Evolutionary conservation across 768 basidiomycete species (phyloP), one percentile per base, ranked within the genome.

Genomic region (Rhodosporidiobolus odoratus): DNA sequence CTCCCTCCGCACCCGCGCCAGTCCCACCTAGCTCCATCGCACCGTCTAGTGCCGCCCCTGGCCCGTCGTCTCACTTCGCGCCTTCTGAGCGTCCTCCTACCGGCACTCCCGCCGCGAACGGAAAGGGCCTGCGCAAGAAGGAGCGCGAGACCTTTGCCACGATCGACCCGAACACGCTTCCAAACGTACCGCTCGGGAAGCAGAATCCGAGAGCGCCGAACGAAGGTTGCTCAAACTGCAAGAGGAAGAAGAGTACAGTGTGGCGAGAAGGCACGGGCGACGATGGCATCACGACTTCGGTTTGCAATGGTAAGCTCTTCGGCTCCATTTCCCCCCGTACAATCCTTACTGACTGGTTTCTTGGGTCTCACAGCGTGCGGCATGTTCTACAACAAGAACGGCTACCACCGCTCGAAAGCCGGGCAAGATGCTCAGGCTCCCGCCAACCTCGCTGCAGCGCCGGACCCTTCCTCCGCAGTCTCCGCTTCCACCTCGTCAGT

Each of bases 351-450:
- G 4, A n/a, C 34, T 16, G 15, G 48, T 15, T 25, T 16, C 25
- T 35, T 13, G 23, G 19, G 13, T 40, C 27, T 17, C n/a, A 2
- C 63, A 74, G 73, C 74, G 19, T 75, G 74, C 58, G 74, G 74
- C n/a, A 63, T 30, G 17, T 75, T 69, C 67, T 75, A 47, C 70
- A 75, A 75, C 58, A 71, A 72, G 65, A 62, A 75, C 47, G 74
- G 74, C 25, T 64, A 65, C 70, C 74, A 75, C 50, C 74, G 74
- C 25, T 30, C 58, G 40, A 75, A 71, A n/a, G n/a, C n/a, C n/a
- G 34, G 64, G 41, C 19, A 62, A 41, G n/a, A n/a, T n/a, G n/a
- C n/a, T n/a, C n/a, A n/a, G n/a, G n/a, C n/a, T n/a, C n/a, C n/a
- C n/a, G n/a, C n/a, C 41, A 25, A 37, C 12, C 30, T 58, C 32